phyloP scores from a whole-genome alignment of 2,329 filamentous ascomycete species.

The Ophiostoma australiae region DNA sequence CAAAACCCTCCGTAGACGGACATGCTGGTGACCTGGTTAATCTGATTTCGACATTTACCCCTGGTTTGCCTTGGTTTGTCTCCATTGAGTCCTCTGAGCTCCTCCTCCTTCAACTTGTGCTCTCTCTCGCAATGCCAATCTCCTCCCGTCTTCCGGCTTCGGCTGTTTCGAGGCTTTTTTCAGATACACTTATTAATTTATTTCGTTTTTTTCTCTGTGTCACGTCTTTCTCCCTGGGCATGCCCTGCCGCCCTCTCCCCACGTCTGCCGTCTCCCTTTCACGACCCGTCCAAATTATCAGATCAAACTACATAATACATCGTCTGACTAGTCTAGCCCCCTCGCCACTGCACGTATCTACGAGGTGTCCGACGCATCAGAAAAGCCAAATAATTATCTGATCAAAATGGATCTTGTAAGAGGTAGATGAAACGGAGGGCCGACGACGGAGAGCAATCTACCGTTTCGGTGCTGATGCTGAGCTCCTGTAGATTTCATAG shows the following conservation, averaged over 20 bases:
- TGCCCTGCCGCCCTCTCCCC: neutral
- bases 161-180: conserved; percentile 9
- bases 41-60: neutral
- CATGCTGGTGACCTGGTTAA: neutral
- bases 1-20: conserved; percentile 8
- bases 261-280: neutral
- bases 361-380: neutral
- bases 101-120: neutral
- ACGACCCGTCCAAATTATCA: conserved; percentile 11
- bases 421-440: neutral
- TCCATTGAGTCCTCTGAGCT: neutral
- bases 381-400: neutral
- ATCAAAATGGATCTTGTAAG: neutral
- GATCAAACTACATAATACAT: neutral
- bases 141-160: neutral
- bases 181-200: neutral
- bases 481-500: neutral
- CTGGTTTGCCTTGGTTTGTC: neutral
- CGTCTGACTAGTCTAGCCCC: neutral
- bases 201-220: neutral
- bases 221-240: neutral
- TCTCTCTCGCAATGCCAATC: neutral
- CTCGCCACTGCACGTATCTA: conserved; percentile 9
- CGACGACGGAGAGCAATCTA: neutral
- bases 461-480: neutral